Evolutionary conservation across 805 yeast genomes (phyloP).

Genomic region (Candida maesae): DNA sequence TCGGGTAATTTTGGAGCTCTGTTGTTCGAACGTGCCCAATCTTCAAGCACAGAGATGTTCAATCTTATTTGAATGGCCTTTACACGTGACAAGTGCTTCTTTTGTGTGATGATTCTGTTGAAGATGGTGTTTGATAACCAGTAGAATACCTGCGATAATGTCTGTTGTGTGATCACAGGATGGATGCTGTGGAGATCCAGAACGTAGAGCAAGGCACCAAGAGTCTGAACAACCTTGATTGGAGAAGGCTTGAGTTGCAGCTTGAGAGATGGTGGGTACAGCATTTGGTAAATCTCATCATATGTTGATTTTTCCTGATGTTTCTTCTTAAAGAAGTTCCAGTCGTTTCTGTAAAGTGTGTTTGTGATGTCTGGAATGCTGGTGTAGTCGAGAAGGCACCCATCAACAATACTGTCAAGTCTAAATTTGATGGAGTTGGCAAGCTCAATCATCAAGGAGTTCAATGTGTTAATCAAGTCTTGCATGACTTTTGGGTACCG

Average conservation of each 20-base stretch:
- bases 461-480: constrained; percentile 50
- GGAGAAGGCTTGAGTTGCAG: constrained; percentile 90
- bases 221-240: constrained; percentile 72
- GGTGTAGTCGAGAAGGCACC: constrained; percentile 68
- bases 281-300: constrained; percentile 69
- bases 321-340: constrained; percentile 52
- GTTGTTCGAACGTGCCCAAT: constrained; percentile 68
- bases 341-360: constrained; percentile 70
- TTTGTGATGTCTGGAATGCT: constrained; percentile 80
- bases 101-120: constrained; percentile 64
- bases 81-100: constrained; percentile 71
- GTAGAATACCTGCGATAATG: constrained; percentile 71
- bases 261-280: constrained; percentile 80
- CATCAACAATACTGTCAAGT: constrained; percentile 53
- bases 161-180: constrained; percentile 71
- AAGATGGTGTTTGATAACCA: constrained; percentile 73
- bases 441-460: constrained; percentile 61
- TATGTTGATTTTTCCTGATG: constrained; percentile 45
- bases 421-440: constrained; percentile 63
- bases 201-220: constrained; percentile 86
- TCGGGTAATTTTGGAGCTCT: constrained; percentile 30
- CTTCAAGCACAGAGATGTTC: constrained; percentile 82
- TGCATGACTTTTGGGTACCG: constrained; percentile 57
- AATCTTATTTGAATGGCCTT: constrained; percentile 87
- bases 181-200: constrained; percentile 78